A percentile compares a stretch with the other conserved stretches of the same genome.
These are phyloP conservation scores for Nicotiana paniculata DNA, from an alignment of 257 asterid genomes.

Conservation along the genomic window DNA sequence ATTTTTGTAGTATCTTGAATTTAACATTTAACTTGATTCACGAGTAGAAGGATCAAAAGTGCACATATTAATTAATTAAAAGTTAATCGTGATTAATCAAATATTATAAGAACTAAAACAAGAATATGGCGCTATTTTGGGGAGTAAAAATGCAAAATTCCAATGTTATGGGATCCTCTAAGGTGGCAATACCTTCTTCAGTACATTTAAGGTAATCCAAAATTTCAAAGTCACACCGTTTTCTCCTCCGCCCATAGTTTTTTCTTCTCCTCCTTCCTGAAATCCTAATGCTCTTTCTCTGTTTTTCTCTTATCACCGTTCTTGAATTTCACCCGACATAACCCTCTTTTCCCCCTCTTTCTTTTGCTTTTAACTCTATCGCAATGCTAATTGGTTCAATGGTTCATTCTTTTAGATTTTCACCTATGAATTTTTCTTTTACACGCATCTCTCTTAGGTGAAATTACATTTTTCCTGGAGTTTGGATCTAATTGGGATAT, in stretches of 20 bases:
- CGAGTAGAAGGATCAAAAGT: no score
- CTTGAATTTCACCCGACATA: not conserved
- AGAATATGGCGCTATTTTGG: no score
- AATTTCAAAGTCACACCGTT: conserved; percentile 19
- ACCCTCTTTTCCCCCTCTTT: not conserved
- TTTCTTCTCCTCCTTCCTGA: not conserved
- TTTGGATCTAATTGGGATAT: not conserved
- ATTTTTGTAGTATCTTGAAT: no score
- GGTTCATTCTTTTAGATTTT: not conserved
- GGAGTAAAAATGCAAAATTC: no score
- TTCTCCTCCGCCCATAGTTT: conserved; percentile 53
- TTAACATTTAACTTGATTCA: no score
- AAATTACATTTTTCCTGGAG: not conserved
- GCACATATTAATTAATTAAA: no score
- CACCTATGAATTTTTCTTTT: not conserved
- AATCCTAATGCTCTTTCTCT: conserved; percentile 1
- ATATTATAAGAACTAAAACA: no score
- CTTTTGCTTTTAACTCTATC: not conserved
- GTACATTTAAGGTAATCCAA: not conserved
- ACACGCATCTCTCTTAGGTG: not conserved
- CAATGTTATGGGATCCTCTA: no score
- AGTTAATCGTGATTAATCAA: no score
- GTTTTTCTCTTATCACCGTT: not conserved
- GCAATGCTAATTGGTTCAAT: not conserved
- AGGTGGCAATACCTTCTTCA: no score